Conservation (phyloP, 2,329 filamentous ascomycete species). For the Coleophoma eucalyptorum region DNA sequence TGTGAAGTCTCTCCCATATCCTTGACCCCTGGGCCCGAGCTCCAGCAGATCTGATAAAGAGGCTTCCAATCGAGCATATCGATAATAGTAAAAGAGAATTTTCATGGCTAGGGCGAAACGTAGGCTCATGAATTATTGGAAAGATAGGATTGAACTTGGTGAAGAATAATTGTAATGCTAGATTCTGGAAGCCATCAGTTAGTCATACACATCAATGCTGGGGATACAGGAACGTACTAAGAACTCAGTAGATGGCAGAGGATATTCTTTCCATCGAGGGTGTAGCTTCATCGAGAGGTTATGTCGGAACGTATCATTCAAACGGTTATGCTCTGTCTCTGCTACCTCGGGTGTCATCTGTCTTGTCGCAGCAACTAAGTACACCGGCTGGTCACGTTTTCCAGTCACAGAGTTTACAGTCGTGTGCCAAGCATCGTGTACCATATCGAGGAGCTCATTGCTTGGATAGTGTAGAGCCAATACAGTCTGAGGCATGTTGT, state of each 20-base stretch:
- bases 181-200: conserved; percentile 3
- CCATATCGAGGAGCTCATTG: too few relatives aligned
- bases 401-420: background rate
- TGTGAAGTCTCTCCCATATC: conserved; percentile 13
- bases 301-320: conserved; percentile 3
- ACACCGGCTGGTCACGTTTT: background rate
- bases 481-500: too few relatives aligned
- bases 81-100: conserved; percentile 11
- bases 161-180: conserved; percentile 7
- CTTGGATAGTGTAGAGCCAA: too few relatives aligned
- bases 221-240: background rate
- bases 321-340: background rate
- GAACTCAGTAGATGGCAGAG: conserved; percentile 1
- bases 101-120: conserved; percentile 7
- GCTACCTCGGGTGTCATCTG: background rate
- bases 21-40: conserved; percentile 3
- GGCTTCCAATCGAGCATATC: conserved; percentile 11
- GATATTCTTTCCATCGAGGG: background rate
- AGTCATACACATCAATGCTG: too few relatives aligned
- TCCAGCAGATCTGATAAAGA: conserved; percentile 8
- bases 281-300: background rate
- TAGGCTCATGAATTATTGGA: conserved; percentile 11
- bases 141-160: conserved; percentile 13
- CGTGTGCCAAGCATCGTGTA: background rate
- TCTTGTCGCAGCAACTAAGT: background rate